A percentile compares a stretch with the other conserved stretches of the same genome.
Conservation (phyloP, 148 eudicot species). For the Cornus florida region DNA sequence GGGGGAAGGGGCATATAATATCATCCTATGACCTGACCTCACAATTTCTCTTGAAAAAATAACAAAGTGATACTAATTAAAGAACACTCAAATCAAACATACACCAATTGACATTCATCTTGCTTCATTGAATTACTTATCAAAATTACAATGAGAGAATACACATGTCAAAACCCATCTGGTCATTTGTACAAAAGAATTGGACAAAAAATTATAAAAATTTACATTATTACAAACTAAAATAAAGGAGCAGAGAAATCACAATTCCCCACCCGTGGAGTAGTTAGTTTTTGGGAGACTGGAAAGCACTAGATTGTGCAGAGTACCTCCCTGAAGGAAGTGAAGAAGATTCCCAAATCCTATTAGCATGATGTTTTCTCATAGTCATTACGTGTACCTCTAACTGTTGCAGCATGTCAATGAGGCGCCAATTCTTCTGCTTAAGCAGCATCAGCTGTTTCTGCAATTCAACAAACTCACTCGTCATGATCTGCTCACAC, state of each 20-base stretch:
- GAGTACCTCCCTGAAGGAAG: slow-evolving; percentile 6
- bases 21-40: not conserved
- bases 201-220: not conserved
- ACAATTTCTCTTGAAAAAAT: not conserved
- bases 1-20: not conserved
- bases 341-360: slow-evolving; percentile 26
- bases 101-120: not conserved
- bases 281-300: not conserved
- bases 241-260: not conserved
- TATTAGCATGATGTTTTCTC: slow-evolving; percentile 25
- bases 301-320: slow-evolving; percentile 4
- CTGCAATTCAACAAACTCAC: slow-evolving; percentile 65
- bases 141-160: too few relatives aligned
- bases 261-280: not conserved
- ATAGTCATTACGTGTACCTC: slow-evolving; percentile 63
- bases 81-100: not conserved
- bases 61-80: not conserved
- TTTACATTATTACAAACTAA: not conserved
- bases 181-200: not conserved
- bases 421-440: slow-evolving; percentile 75
- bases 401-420: slow-evolving; percentile 69
- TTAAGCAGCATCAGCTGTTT: slow-evolving; percentile 70
- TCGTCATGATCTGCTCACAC: slow-evolving; percentile 70
- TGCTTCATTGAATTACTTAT: not conserved
- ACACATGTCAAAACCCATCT: not conserved